Base-by-base conservation (phyloP, 352 stramenopile genomes). In the Phytophthora colocasiae region DNA sequence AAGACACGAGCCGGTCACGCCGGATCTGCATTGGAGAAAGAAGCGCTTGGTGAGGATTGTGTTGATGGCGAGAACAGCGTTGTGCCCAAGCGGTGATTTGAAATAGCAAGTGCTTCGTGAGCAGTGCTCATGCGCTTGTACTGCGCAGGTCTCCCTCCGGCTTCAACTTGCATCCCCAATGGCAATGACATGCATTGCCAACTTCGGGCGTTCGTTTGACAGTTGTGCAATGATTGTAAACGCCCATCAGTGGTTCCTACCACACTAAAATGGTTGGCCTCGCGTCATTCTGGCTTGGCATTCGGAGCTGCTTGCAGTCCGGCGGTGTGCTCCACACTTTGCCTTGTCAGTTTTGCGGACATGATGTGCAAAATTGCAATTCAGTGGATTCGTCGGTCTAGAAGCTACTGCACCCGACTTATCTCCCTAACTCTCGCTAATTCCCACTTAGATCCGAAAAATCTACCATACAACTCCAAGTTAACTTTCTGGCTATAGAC, bases 291-390 rank as follows among this genome's bases (percentile, higher is more conserved):
- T 40, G 34, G 34, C 36, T 7, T 15, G 36, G 14, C 54, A 17
- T 8, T 54, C n/a, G 26, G 27, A 17, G 31, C 31, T 36, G 31
- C 31, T 4, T 36, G 31, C 31, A 36, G 19, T 54, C 36, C 47
- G 47, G 46, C 14, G 15, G 40, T 64, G 45, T 48, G 44, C 32
- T n/a, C 46, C 34, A 58, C 57, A 27, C 32, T 62, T 46, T 44
- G 31, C 19, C 31, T 5, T 14, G 29, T 7, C 43, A 7, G 45
- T 36, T 26, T 44, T 49, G 22, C 43, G 10, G n/a, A 32, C 22
- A 36, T 29, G 55, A 63, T 63, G 52, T 57, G 54, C 43, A 57
- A 55, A 29, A 41, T 69, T 69, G 61, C 61, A 69, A 51, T 69
- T 69, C 61, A 69, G 36, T 19, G 15, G 53, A 55, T 51, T 63